Base-by-base conservation (phyloP, 768 basidiomycete genomes). In the Zangia roseola region DNA sequence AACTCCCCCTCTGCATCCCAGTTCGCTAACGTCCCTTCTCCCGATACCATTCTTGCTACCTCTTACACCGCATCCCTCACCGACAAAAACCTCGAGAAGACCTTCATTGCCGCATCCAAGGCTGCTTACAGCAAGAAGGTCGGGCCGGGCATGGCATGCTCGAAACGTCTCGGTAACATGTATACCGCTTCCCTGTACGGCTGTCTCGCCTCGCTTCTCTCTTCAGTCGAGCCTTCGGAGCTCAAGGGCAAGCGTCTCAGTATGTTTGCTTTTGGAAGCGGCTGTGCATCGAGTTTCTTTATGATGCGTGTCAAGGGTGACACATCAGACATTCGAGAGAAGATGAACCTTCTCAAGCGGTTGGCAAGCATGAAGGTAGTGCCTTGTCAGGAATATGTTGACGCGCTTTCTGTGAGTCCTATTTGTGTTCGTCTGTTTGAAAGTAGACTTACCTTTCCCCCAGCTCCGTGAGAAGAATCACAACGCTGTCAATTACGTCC, bases 401-500 rank as follows among this genome's bases (percentile, higher is more conserved):
- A 86, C 57, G 86, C 92, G 38, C 82, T 92, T 41, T 63, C 74
- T 63, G 86, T 91, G 63, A 50, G 84, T 70, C 13, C 16, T 4
- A 6, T 20, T 10, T 17, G 8, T 10, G 2, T 17, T 21, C 10
- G 8, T 20, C 1, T 37, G 2, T 5, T 10, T 14, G 23, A 23
- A 4, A 17, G 12, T 2, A 10, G 12, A 16, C 45, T 60, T 25
- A 59, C 17, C 10, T 12, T 20, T 4, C 31, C n/a, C 25, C 12
- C 57, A 94, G 94, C 84, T 97, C 43, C 91, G 95, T 35, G 95
- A 98, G 74, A 86, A 90, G 73, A 95, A 94, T 78, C 94, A 97
- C 79, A 95, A 94, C 60, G 83, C 91, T 14, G 82, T 78, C 21
- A 76, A 83, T 58, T 99, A 90, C 75, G 80, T 80, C 4, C 97